Base-by-base conservation (phyloP, 2,329 filamentous ascomycete genomes). In the Fusarium cicatricum region DNA sequence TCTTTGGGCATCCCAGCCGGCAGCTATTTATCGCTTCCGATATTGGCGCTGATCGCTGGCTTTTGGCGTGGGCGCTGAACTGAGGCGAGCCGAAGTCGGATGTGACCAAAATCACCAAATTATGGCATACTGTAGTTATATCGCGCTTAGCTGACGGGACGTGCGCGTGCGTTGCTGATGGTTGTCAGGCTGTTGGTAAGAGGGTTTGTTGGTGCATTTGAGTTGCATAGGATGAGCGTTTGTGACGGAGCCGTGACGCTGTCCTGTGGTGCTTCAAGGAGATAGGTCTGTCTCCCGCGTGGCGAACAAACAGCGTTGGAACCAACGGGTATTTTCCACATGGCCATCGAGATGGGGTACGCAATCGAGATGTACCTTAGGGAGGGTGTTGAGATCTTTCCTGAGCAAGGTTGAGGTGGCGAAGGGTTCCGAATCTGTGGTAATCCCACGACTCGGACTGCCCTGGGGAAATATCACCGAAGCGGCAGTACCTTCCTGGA, bases 11-110 rank as follows among this genome's bases (percentile, higher is more conserved):
- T 51, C 37, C 45, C 43, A 41, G 53, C 56, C 62, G 52, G 57
- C 29, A 62, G 49, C 61, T 59, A 53, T 57, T 50, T 62, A 53
- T 62, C 59, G 55, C 57, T 57, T 52, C 64, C 55, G 52, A 67
- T 64, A 40, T 45, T 67, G 45, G 61, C 48, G 53, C 49, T 57
- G 64, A 64, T 62, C 56, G 53, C 59, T 46, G 51, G 36, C 52
- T 44, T 21, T 45, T 67, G 61, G 58, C 56, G 47, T 46, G 58
- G 52, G 52, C 52, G 56, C 52, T 53, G 49, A 50, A 58, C 47
- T 55, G 49, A 61, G 49, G 50, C 58, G 39, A 61, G 44, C 55
- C 51, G 21, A 53, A 32, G 48, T 52, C 45, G 60, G 52, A 56
- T 47, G 43, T 53, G 45, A 33, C 40, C 38, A 55, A 17, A 41